A percentile compares a stretch with the other conserved stretches of the same genome.
Evolutionary conservation across 345 rosid species (phyloP).

Genomic region (Citrus maxima): DNA sequence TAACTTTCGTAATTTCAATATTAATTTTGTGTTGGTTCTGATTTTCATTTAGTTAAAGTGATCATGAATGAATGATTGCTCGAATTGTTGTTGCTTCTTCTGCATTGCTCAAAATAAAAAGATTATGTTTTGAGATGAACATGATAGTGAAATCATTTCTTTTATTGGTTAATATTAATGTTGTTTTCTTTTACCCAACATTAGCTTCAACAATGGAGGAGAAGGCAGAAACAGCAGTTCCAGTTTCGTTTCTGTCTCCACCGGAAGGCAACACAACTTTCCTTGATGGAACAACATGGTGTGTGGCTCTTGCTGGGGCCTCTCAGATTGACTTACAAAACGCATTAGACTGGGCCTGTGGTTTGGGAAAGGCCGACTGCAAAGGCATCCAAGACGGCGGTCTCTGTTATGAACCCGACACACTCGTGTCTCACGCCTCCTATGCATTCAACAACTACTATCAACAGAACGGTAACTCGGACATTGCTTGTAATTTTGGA

Average conservation of each 20-base stretch:
- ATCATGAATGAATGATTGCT: background rate
- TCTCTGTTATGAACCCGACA: constrained; percentile 72
- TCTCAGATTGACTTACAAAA: constrained; percentile 71
- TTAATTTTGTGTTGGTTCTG: background rate
- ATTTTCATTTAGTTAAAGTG: background rate
- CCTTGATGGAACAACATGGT: constrained; percentile 77
- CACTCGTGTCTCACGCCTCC: constrained; percentile 78
- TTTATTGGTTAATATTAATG: background rate
- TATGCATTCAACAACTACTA: constrained; percentile 82
- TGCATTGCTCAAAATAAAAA: background rate
- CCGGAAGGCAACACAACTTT: constrained; percentile 93
- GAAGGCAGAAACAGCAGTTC: constrained; percentile 42
- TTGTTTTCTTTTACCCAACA: background rate
- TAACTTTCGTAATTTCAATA: too few relatives aligned
- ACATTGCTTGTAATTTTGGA: constrained; percentile 81
- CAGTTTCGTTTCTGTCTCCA: constrained; percentile 43
- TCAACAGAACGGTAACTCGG: constrained; percentile 75
- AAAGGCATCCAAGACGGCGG: constrained; percentile 60
- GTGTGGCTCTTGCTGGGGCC: constrained; percentile 68
- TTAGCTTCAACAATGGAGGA: constrained; percentile 25
- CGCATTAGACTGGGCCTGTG: constrained; percentile 97
- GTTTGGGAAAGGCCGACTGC: constrained; percentile 81
- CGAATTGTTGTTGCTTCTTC: background rate
- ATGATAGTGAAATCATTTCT: background rate
- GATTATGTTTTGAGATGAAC: too few relatives aligned